Conservation (phyloP, 1,284 basidiomycete species). For the Leccinum fallax region DNA sequence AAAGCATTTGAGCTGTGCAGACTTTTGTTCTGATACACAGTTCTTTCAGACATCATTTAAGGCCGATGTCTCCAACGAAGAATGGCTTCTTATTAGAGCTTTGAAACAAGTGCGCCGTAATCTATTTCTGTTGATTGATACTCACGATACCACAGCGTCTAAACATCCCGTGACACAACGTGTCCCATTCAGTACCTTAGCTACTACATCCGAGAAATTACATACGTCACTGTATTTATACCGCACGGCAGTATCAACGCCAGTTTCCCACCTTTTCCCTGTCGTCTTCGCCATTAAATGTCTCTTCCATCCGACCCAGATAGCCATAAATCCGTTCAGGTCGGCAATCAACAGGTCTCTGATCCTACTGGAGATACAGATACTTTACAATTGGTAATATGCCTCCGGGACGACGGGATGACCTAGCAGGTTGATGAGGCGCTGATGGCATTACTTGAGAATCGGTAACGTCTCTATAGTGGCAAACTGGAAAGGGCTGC, state of each 20-base stretch:
- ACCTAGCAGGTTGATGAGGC: conserved; percentile 30
- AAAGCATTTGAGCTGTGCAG: conserved; percentile 14
- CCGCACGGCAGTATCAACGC: conserved; percentile 12
- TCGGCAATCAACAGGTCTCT: conserved; percentile 13
- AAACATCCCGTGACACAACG: conserved; percentile 44
- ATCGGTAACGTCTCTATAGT: conserved; percentile 76
- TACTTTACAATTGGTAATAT: conserved; percentile 64
- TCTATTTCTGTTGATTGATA: conserved; percentile 5
- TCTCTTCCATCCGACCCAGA: conserved; percentile 14
- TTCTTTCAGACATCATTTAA: conserved; percentile 76
- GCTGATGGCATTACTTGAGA: conserved; percentile 36
- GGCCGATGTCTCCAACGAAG: conserved; percentile 87
- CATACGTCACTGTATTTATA: conserved; percentile 38
- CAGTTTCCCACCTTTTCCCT: background rate
- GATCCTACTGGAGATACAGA: conserved; percentile 44
- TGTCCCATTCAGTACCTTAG: conserved; percentile 1
- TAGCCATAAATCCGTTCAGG: conserved; percentile 8
- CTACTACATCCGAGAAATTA: conserved; percentile 10
- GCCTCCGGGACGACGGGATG: conserved; percentile 33
- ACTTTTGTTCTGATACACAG: conserved; percentile 6
- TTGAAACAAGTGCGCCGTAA: conserved; percentile 75
- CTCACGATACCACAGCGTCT: conserved; percentile 39
- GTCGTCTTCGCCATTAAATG: conserved; percentile 19
- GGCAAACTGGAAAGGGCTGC: conserved; percentile 78
- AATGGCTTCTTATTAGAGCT: conserved; percentile 93